Evolutionary conservation across 371 early-diverging fungal genomes (phyloP).

Genomic region (Zychaea mexicana): DNA sequence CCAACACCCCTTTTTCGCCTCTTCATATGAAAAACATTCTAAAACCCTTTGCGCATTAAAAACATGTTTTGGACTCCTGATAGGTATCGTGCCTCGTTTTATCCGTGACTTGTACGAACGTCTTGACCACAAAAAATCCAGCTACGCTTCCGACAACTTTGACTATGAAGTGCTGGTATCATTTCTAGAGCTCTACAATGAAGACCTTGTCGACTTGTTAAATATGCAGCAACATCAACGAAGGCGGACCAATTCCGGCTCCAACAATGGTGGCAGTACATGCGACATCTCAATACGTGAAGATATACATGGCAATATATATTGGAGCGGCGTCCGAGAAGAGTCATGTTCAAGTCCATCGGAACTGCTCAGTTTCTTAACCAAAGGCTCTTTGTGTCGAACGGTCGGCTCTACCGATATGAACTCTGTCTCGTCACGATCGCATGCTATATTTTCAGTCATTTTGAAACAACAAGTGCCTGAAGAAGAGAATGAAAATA

Average conservation of each 20-base stretch:
- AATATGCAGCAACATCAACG: conserved; percentile 28
- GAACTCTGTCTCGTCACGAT: conserved; percentile 95
- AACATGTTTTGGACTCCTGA: neutral
- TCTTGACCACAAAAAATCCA: conserved; percentile 22
- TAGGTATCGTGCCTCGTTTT: conserved; percentile 90
- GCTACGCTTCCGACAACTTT: conserved; percentile 15
- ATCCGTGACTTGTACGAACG: conserved; percentile 67
- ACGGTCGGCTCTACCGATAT: conserved; percentile 97
- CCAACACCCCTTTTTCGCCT: too few relatives aligned
- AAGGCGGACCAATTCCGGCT: conserved; percentile 9
- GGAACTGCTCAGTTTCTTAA: conserved; percentile 74
- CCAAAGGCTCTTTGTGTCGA: conserved; percentile 82
- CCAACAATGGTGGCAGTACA: neutral
- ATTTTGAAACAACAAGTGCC: conserved; percentile 60
- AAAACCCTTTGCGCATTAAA: too few relatives aligned
- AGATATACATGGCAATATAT: conserved; percentile 88
- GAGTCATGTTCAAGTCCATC: conserved; percentile 71
- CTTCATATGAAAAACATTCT: too few relatives aligned
- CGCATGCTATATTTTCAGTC: conserved; percentile 98
- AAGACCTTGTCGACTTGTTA: conserved; percentile 88
- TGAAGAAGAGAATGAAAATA: conserved; percentile 13
- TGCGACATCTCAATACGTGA: conserved; percentile 75
- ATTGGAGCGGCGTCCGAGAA: conserved; percentile 90
- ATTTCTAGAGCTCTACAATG: conserved; percentile 98
- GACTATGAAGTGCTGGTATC: conserved; percentile 69